Percentiles rank a stretch among this genome's conserved stretches.
These are phyloP conservation scores for Alternaria novae-zelandiae DNA, from an alignment of 2,329 filamentous ascomycete genomes.

Conservation along the genomic window DNA sequence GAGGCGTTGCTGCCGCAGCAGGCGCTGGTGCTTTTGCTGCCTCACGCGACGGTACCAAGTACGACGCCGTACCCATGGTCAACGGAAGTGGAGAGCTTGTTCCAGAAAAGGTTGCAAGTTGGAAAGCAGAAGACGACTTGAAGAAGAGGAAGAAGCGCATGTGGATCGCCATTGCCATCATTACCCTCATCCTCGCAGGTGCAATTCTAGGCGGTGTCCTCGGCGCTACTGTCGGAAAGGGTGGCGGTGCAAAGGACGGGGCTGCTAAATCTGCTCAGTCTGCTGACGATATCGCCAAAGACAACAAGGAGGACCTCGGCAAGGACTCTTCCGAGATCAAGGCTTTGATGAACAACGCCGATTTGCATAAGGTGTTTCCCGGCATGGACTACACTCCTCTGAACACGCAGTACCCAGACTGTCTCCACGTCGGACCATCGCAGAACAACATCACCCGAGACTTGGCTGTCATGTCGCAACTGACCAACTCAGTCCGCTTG, in stretches of 20 bases:
- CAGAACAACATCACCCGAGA: conserved; percentile 96
- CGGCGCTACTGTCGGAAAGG: conserved; percentile 70
- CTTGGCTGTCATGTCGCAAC: conserved; percentile 84
- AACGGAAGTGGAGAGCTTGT: conserved; percentile 30
- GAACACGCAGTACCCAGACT: conserved; percentile 88
- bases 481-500: conserved; percentile 85
- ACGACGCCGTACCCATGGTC: conserved; percentile 60
- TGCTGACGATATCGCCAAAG: conserved; percentile 59
- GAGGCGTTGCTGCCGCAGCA: conserved; percentile 49
- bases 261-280: conserved; percentile 19
- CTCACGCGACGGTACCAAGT: conserved; percentile 53
- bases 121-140: conserved; percentile 57
- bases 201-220: conserved; percentile 77
- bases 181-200: conserved; percentile 70
- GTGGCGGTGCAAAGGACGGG: conserved; percentile 33
- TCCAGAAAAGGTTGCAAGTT: conserved; percentile 69
- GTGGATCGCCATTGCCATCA: conserved; percentile 69
- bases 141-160: conserved; percentile 66
- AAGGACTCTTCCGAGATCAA: conserved; percentile 82
- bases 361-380: conserved; percentile 91
- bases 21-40: conserved; percentile 34
- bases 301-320: conserved; percentile 74
- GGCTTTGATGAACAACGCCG: conserved; percentile 76
- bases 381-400: conserved; percentile 95
- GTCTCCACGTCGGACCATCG: conserved; percentile 75